Base-by-base conservation (phyloP, 2,329 filamentous ascomycete species). In the Claviceps fusiformis region DNA sequence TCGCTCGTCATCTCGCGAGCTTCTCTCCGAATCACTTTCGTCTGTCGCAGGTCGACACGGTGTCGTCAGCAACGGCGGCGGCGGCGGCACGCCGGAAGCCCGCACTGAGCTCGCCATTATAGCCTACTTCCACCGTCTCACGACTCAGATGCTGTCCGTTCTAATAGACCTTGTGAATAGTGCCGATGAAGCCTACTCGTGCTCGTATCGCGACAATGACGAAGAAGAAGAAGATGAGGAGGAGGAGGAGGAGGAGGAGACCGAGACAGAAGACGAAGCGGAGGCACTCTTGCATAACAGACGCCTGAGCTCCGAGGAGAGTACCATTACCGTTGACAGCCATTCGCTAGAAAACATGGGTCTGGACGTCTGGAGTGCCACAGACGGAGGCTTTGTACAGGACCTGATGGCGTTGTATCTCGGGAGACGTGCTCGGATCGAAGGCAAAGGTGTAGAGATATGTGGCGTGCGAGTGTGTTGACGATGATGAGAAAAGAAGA, bases 51-150 rank as follows among this genome's bases (percentile, higher is more conserved):
- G 65, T 44, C 67, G 67, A 48, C 69, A 68, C 53, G 62, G 62
- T 4, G 63, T 63, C 7, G 66, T 35, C 50, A 35, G 24, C 35
- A 27, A 35, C 50, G 29, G 24, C 35, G n/a, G 27, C 15, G 13
- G 35, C 37, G 7, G 9, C 19, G 10, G 48, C 39, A 17, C 50
- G 24, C 45, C 54, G 27, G 37, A 67, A 13, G 70, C 78, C 48
- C 68, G 72, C 50, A 66, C 79, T 11, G 85, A 90, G 64, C 82
- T 89, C 58, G 80, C 84, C 45, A 79, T 89, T 52, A 87, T 91
- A 54, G 84, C 86, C 1, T 93, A 90, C 68, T 92, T 92, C 68
- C 87, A 91, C 68, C 81, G 87, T 1, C 74, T 89, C 53, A 90
- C 87, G 0, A 78, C 80, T 2, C 75, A 80, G 61, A 75, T 89